Base-by-base conservation (phyloP, 208 protist species). In the Trypanosoma caninum region DNA sequence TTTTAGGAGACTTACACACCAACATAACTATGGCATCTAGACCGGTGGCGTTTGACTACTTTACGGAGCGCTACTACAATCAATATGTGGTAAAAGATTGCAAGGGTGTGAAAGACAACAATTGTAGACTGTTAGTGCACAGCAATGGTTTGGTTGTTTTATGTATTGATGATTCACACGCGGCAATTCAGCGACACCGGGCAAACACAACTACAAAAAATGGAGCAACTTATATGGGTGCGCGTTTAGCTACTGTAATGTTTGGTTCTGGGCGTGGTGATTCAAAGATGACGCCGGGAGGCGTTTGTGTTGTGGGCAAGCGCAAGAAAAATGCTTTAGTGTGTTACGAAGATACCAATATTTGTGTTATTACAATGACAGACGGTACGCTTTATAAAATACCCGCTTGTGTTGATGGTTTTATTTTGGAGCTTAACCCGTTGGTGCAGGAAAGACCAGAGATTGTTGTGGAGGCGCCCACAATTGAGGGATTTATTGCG, bases 111-210 rank as follows among this genome's bases (percentile, higher is more conserved):
- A 55, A 64, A 20, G 76, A 75, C 8, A 90, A 95, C 63, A 79
- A 93, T 60, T 77, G 71, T 54, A 76, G 89, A 2, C 37, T 95
- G 23, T 55, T 95, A 58, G 78, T 89, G 48, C 89, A 95, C 69
- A 93, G 83, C 72, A 95, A 95, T 70, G 85, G 89, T 16, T 18
- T 95, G 20, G 85, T 72, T 45, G 73, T 95, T 14, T 44, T 95
- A 14, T 89, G 80, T 55, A 51, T 95, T 16, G 89, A 95, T 63
- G 76, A 79, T 7, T 73, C 72, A 10, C 84, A 95, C 50, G 74
- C 50, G 0, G 63, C 79, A 11, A 65, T 85, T 25, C 35, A 38
- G 9, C 7, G 37, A 23, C 42, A 27, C 22, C 47, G 58, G n/a
- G 42, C 31, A 42, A 28, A 20, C 14, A n/a, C 10, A 41, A 34